A percentile compares a stretch with the other conserved stretches of the same genome.
Evolutionary conservation across 139 green algal genomes (phyloP).

Genomic region (Prasinococcaceae sp.): DNA sequence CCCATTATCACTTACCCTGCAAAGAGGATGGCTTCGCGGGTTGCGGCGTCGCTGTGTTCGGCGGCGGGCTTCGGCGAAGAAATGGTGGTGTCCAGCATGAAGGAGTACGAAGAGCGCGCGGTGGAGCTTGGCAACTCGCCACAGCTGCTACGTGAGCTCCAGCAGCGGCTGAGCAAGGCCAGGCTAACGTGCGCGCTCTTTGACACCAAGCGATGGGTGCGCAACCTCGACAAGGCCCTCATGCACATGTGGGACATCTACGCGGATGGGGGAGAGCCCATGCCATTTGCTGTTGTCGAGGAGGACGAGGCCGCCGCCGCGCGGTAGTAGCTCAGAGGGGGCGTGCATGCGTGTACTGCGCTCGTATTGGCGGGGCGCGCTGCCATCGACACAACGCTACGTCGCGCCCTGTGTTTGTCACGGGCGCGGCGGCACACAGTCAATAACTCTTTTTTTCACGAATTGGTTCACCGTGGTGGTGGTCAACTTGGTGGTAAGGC

Average conservation of each 20-base stretch:
- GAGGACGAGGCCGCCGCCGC: too few species aligned
- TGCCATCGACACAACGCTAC: too few species aligned
- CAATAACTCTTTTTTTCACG: too few species aligned
- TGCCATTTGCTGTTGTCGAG: slow-evolving; percentile 8
- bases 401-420: too few species aligned
- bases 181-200: slow-evolving; percentile 62
- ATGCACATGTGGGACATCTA: slow-evolving; percentile 72
- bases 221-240: slow-evolving; percentile 53
- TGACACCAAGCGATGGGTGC: slow-evolving; percentile 61
- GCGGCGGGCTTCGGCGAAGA: slow-evolving; percentile 52
- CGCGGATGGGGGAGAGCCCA: slow-evolving; percentile 25
- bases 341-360: too few species aligned
- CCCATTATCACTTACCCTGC: slow-evolving; percentile 77
- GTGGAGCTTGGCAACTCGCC: slow-evolving; percentile 50
- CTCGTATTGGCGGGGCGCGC: too few species aligned
- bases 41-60: slow-evolving; percentile 56
- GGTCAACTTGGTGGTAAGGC: too few species aligned
- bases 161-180: slow-evolving; percentile 30
- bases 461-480: too few species aligned
- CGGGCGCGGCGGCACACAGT: too few species aligned
- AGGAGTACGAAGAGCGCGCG: slow-evolving; percentile 57
- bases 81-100: slow-evolving; percentile 44
- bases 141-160: slow-evolving; percentile 31
- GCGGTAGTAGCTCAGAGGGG: too few species aligned
- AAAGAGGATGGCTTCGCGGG: slow-evolving; percentile 68